phyloP scores from a whole-genome alignment of 202 grass and related monocot species.

The Zoysia matrella region DNA sequence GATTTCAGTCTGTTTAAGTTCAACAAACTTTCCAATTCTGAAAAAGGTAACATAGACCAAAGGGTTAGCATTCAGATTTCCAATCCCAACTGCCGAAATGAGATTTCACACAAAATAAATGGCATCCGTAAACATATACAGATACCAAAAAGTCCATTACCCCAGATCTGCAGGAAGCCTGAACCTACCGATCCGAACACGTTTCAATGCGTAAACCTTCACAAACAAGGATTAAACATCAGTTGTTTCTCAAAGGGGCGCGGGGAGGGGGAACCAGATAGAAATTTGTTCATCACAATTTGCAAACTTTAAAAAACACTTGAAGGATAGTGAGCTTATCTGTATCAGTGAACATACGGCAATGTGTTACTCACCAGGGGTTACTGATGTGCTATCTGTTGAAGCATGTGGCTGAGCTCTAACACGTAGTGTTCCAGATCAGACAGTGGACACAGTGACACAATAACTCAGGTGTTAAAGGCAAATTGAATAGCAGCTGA shows the following conservation, averaged over 20 bases:
- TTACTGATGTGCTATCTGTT: background rate
- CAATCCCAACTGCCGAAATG: background rate
- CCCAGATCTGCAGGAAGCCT: conserved; percentile 84
- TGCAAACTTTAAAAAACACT: conserved; percentile 2
- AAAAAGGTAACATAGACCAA: conserved; percentile 42
- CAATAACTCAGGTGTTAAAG: background rate
- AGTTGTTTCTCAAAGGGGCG: conserved; percentile 23
- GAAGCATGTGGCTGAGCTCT: background rate
- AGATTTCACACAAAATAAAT: conserved; percentile 4
- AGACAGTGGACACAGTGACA: background rate
- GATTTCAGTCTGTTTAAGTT: conserved; percentile 86
- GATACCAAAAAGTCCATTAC: conserved; percentile 55
- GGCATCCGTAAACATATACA: background rate
- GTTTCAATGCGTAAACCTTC: conserved; percentile 84
- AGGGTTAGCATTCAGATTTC: conserved; percentile 1
- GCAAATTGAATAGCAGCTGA: background rate
- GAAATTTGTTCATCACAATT: conserved; percentile 12
- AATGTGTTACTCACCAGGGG: background rate
- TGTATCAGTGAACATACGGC: background rate
- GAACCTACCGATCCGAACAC: conserved; percentile 79
- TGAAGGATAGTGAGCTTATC: background rate
- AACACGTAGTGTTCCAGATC: background rate
- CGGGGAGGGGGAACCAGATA: background rate
- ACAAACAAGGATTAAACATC: conserved; percentile 48
- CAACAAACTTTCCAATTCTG: conserved; percentile 78